Percentiles rank a stretch among this genome's conserved stretches.
phyloP scores from a whole-genome alignment of 2,329 filamentous ascomycete genomes.

The Alternaria burnsii region DNA sequence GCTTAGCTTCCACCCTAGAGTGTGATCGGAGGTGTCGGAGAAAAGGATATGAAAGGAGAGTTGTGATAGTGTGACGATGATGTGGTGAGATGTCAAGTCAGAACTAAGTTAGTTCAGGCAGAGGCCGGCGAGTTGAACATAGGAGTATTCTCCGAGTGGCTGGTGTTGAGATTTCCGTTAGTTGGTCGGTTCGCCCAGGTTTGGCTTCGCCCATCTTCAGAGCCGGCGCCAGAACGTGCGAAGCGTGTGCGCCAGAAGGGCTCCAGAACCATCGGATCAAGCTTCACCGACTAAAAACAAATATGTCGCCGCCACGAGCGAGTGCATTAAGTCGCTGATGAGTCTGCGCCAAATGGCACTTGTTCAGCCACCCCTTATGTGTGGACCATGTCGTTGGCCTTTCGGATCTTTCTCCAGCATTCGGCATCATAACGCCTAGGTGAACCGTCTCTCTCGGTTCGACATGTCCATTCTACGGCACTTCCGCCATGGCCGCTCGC shows the following conservation, averaged over 20 bases:
- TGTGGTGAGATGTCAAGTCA: neutral
- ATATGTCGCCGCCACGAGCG: neutral
- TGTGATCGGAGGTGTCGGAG: neutral
- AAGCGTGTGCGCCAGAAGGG: constrained; percentile 1
- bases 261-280: neutral
- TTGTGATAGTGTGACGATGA: neutral
- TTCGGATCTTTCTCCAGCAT: constrained; percentile 7
- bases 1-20: neutral
- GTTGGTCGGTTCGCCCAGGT: neutral
- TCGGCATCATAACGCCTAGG: neutral
- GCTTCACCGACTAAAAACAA: neutral
- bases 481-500: neutral
- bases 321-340: neutral
- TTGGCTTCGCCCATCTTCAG: neutral
- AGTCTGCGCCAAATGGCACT: neutral
- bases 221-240: neutral
- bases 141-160: neutral
- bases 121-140: neutral
- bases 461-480: neutral
- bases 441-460: neutral
- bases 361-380: constrained; percentile 2
- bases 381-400: neutral
- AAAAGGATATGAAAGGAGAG: neutral
- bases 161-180: neutral
- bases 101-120: neutral